These are phyloP conservation scores for Ustilago hordei DNA, from an alignment of 1,284 basidiomycete species.

Conservation along the genomic window DNA sequence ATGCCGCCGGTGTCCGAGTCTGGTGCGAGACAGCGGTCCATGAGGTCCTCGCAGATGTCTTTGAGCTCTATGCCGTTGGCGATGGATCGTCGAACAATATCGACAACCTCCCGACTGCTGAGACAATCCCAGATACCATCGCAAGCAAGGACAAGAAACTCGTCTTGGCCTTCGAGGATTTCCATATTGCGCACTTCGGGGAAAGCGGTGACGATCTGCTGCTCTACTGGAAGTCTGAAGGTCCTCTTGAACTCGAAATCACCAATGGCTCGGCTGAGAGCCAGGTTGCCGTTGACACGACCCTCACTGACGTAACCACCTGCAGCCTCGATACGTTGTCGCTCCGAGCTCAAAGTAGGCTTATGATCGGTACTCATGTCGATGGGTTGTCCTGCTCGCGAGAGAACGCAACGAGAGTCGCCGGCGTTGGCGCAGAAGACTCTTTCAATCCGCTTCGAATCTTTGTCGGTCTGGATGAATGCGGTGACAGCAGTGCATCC, in stretches of 20 bases:
- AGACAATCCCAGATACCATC: constrained; percentile 99
- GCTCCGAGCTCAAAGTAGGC: constrained; percentile 87
- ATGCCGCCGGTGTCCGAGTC: constrained; percentile 93
- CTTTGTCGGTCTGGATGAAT: constrained; percentile 54
- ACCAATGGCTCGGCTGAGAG: constrained; percentile 92
- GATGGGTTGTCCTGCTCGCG: constrained; percentile 85
- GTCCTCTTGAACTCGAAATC: constrained; percentile 99
- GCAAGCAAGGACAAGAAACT: constrained; percentile 95
- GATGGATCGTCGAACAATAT: constrained; percentile 86
- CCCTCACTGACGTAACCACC: constrained; percentile 98
- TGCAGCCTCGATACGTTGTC: constrained; percentile 86
- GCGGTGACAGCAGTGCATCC: constrained; percentile 96
- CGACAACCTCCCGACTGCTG: constrained; percentile 89
- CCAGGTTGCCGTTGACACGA: constrained; percentile 97
- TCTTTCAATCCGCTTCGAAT: constrained; percentile 41
- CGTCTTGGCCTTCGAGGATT: constrained; percentile 83
- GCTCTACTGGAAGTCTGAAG: constrained; percentile 81
- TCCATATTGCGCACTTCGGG: constrained; percentile 89
- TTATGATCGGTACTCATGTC: constrained; percentile 96
- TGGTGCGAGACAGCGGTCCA: constrained; percentile 92
- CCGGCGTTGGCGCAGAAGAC: constrained; percentile 84
- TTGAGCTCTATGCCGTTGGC: constrained; percentile 82
- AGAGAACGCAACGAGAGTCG: constrained; percentile 93
- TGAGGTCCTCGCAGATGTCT: constrained; percentile 89
- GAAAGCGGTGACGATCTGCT: constrained; percentile 94